Evolutionary conservation across 306 rosid species (phyloP), one percentile per base, ranked within the genome.

Genomic region (Ochetophila trinervis): DNA sequence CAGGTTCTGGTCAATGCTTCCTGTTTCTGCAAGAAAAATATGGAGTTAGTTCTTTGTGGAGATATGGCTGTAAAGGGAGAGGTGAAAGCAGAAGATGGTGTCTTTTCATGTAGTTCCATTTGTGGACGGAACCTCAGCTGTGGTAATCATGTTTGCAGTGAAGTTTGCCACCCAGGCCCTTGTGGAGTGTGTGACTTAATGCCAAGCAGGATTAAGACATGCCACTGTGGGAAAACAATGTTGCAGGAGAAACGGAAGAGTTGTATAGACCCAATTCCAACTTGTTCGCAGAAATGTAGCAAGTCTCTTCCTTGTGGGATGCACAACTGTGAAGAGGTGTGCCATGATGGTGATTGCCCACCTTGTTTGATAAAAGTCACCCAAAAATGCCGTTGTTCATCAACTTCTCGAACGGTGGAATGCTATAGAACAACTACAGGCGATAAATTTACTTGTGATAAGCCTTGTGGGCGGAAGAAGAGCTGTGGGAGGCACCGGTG

Each of bases 401-500:
- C 92, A 42, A 83, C 88, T 48, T 87, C 90, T 11, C 83, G 80
- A 62, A 68, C 68, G 60, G 95, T 85, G 81, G 96, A 88, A 70
- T 91, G 98, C 82, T 83, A 73, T 17, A 88, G 76, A 71, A 78
- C 96, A 35, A 64, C 57, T 20, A 42, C 30, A 65, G 88, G 70
- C 22, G 87, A 75, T 67, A 71, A 74, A 21, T 91, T 85, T 67
- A 80, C 83, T 65, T 91, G 98, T 72, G 96, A 85, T 64, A 88
- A 76, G 82, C 81, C 91, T 52, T 91, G 98, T 74, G 98, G 95
- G 58, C 73, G 59, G 66, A 91, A 91, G 76, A 91, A 89, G 84
- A 91, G 76, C 66, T 91, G 98, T 73, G 98, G 98, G 79, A 87
- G 95, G 79, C 98, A 91, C 57, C 85, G 95, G 37, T 91, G 98